Percentiles rank a stretch among this genome's conserved stretches.
phyloP scores from a whole-genome alignment of 2,329 filamentous ascomycete genomes.

The Monosporascus sp. region DNA sequence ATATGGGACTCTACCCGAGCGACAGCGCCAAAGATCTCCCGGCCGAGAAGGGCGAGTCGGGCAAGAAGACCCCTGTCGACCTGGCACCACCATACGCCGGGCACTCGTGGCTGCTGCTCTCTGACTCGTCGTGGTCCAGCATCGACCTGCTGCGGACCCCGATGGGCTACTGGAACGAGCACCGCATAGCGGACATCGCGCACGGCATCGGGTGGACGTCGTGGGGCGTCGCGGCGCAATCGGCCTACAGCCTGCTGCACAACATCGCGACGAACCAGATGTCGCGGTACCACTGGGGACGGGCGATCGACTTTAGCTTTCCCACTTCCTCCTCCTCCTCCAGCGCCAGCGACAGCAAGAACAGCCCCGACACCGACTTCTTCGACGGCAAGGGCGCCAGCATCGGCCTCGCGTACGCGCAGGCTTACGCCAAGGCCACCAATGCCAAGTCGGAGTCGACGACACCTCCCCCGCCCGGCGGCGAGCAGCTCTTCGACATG shows the following conservation, averaged over 20 bases:
- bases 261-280: conserved; percentile 42
- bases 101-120: conserved; percentile 48
- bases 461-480: conserved; percentile 9
- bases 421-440: not conserved
- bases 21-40: conserved; percentile 5
- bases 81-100: conserved; percentile 26
- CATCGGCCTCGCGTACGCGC: not conserved
- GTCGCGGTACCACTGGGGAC: conserved; percentile 41
- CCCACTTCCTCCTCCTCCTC: not conserved
- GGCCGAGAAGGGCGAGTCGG: conserved; percentile 10
- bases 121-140: conserved; percentile 21
- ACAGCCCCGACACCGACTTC: conserved; percentile 9
- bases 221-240: conserved; percentile 45
- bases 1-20: conserved; percentile 16
- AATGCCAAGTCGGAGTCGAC: not conserved
- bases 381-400: conserved; percentile 2
- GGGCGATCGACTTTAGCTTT: conserved; percentile 11
- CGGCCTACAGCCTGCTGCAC: conserved; percentile 42
- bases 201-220: conserved; percentile 37
- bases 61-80: conserved; percentile 23
- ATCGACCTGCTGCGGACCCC: conserved; percentile 40
- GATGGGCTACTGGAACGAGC: conserved; percentile 27
- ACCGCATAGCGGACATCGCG: conserved; percentile 14
- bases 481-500: conserved; percentile 38
- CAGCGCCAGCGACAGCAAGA: not conserved